A percentile compares a stretch with the other conserved stretches of the same genome.
phyloP scores from a whole-genome alignment of 2,329 filamentous ascomycete genomes.

The Alternaria alternata region DNA sequence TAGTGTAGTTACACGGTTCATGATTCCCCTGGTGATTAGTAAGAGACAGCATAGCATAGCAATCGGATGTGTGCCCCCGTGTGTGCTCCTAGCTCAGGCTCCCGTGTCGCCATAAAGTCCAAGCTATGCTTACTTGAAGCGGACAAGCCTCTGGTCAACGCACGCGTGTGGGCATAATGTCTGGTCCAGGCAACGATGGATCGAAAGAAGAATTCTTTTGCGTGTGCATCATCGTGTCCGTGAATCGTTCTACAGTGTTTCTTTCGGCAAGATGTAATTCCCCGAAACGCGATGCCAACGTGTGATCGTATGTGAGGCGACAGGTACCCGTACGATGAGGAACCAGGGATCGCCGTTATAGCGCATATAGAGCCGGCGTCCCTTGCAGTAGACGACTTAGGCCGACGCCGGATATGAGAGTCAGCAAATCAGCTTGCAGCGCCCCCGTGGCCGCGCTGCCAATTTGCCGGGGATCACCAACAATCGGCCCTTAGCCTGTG shows the following conservation, averaged over 20 bases:
- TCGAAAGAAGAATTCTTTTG: neutral
- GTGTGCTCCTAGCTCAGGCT: constrained; percentile 1
- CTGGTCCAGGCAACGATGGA: neutral
- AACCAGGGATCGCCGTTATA: constrained; percentile 16
- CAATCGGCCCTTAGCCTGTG: constrained; percentile 18
- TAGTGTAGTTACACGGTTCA: constrained; percentile 5
- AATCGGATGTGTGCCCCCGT: neutral
- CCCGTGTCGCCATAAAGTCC: neutral
- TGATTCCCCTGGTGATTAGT: neutral
- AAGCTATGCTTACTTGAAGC: constrained; percentile 2
- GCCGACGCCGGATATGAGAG: constrained; percentile 6
- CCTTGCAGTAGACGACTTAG: constrained; percentile 25
- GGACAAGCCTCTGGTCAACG: neutral
- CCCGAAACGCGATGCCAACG: constrained; percentile 1
- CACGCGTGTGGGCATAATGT: neutral
- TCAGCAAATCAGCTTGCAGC: constrained; percentile 13
- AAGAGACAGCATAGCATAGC: constrained; percentile 5
- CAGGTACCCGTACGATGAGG: constrained; percentile 12
- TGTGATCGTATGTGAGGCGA: constrained; percentile 5
- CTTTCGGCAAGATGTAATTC: neutral
- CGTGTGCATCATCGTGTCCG: neutral
- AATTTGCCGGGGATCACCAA: constrained; percentile 21
- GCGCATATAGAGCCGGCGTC: constrained; percentile 12
- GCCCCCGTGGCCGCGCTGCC: constrained; percentile 10
- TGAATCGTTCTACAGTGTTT: constrained; percentile 1